Evolutionary conservation across 2,329 filamentous ascomycete species (phyloP).

Genomic region (Gnomoniopsis smithogilvyi): DNA sequence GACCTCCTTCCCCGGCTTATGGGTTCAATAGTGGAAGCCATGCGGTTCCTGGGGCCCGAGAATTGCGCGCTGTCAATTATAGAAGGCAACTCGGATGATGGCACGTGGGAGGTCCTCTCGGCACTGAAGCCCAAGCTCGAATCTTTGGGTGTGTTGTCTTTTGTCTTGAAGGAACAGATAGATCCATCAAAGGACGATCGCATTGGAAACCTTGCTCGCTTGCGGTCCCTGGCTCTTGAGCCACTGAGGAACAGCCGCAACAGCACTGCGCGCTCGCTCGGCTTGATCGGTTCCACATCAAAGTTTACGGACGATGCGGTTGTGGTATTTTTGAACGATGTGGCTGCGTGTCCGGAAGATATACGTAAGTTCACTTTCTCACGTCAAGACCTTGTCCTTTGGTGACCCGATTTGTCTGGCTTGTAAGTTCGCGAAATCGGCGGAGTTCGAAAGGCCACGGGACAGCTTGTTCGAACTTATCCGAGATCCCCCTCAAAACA

Average conservation of each 20-base stretch:
- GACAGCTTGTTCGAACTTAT: too few species aligned
- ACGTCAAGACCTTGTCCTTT: background rate
- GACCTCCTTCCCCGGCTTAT: slow-evolving; percentile 43
- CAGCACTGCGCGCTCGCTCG: background rate
- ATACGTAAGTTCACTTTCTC: slow-evolving; percentile 28
- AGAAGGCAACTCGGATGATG: slow-evolving; percentile 41
- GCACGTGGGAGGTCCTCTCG: slow-evolving; percentile 46
- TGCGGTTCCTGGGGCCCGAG: slow-evolving; percentile 39
- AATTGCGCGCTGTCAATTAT: slow-evolving; percentile 42
- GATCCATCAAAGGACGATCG: slow-evolving; percentile 33
- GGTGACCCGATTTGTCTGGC: background rate
- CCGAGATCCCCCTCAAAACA: too few species aligned
- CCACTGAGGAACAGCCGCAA: slow-evolving; percentile 34
- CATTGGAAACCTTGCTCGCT: slow-evolving; percentile 43
- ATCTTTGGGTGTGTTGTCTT: slow-evolving; percentile 36
- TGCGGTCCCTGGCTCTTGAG: slow-evolving; percentile 50
- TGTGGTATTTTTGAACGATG: slow-evolving; percentile 53
- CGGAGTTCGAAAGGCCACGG: too few species aligned
- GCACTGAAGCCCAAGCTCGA: slow-evolving; percentile 37
- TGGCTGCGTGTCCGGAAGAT: slow-evolving; percentile 51
- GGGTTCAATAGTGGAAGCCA: slow-evolving; percentile 38
- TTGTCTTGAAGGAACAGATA: slow-evolving; percentile 32
- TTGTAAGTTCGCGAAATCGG: background rate
- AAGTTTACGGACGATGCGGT: slow-evolving; percentile 30
- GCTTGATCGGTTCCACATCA: background rate